Conservation (phyloP, 1,139 yeast genomes). For the Pichia sp. region DNA sequence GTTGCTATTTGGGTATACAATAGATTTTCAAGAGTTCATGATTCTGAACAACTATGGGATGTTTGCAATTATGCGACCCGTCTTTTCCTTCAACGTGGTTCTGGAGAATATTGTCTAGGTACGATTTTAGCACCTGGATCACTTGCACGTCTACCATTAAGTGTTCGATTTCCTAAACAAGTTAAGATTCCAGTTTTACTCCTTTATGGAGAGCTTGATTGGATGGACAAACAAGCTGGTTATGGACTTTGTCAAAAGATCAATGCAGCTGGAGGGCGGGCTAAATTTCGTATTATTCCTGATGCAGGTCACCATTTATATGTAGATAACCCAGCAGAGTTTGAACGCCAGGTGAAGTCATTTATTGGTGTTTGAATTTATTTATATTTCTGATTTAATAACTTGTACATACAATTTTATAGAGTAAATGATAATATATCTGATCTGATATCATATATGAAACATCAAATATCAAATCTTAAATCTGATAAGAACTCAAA, state of each 20-base stretch:
- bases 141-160: constrained; percentile 69
- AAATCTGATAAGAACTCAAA: no score
- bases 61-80: constrained; percentile 38
- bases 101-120: constrained; percentile 31
- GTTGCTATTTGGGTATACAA: constrained; percentile 41
- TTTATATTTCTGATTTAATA: no score
- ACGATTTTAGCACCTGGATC: constrained; percentile 50
- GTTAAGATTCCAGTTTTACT: constrained; percentile 38
- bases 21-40: constrained; percentile 39
- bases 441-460: no score
- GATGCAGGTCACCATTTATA: constrained; percentile 75
- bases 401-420: no score
- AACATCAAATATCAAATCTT: no score
- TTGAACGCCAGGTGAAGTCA: constrained; percentile 40
- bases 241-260: constrained; percentile 40
- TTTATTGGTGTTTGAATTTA: no score
- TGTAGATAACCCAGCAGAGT: constrained; percentile 63
- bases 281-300: constrained; percentile 40
- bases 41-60: constrained; percentile 36
- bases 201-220: constrained; percentile 76
- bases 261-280: constrained; percentile 22
- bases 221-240: constrained; percentile 82
- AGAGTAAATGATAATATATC: no score
- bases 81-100: constrained; percentile 37
- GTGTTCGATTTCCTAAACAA: constrained; percentile 47